Evolutionary conservation across 352 stramenopile species (phyloP).

Genomic region (Globisporangium lucens): DNA sequence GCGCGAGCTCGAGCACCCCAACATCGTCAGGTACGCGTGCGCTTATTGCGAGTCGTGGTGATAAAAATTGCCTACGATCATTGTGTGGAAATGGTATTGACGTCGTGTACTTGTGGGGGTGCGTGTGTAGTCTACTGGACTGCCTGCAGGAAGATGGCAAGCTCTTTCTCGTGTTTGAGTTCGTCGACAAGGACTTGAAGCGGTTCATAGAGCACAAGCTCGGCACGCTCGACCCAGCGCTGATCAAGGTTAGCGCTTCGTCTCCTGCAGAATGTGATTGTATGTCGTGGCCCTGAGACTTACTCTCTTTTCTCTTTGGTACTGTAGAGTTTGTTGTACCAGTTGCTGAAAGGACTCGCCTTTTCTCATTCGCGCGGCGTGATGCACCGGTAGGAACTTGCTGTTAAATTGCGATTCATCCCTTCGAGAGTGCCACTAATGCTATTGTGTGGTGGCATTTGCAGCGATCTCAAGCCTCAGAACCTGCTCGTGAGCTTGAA

Average conservation of each 20-base stretch:
- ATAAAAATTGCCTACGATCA: neutral
- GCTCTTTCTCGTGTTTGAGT: constrained; percentile 99
- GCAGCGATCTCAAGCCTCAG: constrained; percentile 96
- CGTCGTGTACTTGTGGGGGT: neutral
- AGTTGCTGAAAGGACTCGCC: constrained; percentile 82
- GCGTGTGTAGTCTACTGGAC: constrained; percentile 76
- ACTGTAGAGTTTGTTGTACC: constrained; percentile 67
- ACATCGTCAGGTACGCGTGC: constrained; percentile 92
- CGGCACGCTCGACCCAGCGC: constrained; percentile 46
- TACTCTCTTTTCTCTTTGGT: neutral
- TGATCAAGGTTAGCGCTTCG: constrained; percentile 49
- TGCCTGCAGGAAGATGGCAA: constrained; percentile 94
- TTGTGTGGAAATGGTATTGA: neutral
- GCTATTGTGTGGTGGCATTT: neutral
- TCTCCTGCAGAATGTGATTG: neutral
- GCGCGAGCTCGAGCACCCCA: constrained; percentile 96
- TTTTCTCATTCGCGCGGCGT: constrained; percentile 87
- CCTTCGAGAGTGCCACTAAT: neutral
- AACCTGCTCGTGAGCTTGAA: constrained; percentile 96
- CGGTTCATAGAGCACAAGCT: constrained; percentile 92
- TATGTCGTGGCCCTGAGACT: neutral
- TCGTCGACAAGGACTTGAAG: constrained; percentile 98
- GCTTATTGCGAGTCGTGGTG: neutral
- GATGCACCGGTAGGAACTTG: constrained; percentile 72
- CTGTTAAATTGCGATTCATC: neutral